Base-by-base conservation (phyloP, 2,329 filamentous ascomycete genomes). In the Botrytis deweyae region DNA sequence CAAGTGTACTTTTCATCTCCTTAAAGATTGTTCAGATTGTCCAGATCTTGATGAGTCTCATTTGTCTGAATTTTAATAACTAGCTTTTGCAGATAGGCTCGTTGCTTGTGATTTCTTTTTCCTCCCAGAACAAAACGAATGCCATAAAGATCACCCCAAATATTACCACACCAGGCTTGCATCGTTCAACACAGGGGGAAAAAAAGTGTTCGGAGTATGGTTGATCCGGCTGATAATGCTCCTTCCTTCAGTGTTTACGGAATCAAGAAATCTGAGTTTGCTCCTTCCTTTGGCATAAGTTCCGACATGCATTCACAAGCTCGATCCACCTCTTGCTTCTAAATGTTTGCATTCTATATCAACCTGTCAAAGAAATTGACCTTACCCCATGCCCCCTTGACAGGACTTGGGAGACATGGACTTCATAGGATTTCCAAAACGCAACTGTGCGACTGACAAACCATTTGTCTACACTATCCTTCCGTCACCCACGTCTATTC, bases 381-480 rank as follows among this genome's bases (percentile, higher is more conserved):
- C 38, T 42, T 25, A 6, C 38, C 16, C 20, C 42, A 18, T 33
- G 18, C 49, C 5, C 16, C 18, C n/a, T 52, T 42, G 4, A 58
- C n/a, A 42, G 14, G 10, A 16, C 38, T 58, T 38, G 20, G 9
- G 7, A 4, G 29, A 58, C 3, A 68, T 68, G 66, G 12, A 58
- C 49, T 68, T 68, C 12, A 25, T 68, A 33, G n/a, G 49, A 10
- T 68, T 68, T 25, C 49, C 49, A 44, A 40, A 20, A 58, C 36
- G 49, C 25, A 68, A 20, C 25, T 42, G 42, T 33, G 49, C 42
- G 10, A 52, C 33, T 16, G 14, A 71, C 14, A 52, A 44, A 25
- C n/a, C 70, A 20, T 58, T 42, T 55, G 58, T 44, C 20, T 72
- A 72, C 38, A 72, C 46, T 20, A 40, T 42, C 25, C 70, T 72